Conservation (phyloP, 345 rosid species). For the Syzygium grande region DNA sequence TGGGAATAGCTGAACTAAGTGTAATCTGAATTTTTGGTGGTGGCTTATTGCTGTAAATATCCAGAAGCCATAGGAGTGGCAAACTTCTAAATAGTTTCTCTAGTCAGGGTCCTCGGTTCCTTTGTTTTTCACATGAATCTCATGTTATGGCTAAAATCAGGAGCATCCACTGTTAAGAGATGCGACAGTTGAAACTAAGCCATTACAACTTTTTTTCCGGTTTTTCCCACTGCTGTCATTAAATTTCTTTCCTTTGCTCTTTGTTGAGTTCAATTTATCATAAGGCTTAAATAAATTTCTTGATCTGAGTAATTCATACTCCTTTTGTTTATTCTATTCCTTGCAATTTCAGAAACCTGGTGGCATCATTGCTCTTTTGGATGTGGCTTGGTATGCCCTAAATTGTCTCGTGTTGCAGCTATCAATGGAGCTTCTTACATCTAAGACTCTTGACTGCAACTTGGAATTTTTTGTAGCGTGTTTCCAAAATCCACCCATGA, state of each 20-base stretch:
- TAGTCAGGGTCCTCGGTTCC: background rate
- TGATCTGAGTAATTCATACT: background rate
- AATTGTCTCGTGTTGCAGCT: background rate
- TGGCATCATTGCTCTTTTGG: constrained; percentile 94
- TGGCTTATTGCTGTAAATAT: background rate
- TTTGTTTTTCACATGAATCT: background rate
- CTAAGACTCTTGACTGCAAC: background rate
- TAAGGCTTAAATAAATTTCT: background rate
- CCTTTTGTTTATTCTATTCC: background rate
- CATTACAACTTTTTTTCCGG: background rate
- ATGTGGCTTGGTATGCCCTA: constrained; percentile 85
- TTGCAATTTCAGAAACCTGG: constrained; percentile 85
- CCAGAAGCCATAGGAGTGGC: background rate
- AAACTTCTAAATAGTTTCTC: background rate
- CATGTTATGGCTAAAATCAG: background rate
- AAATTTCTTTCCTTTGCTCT: background rate
- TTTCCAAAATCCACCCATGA: constrained; percentile 97
- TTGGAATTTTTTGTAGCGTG: constrained; percentile 49
- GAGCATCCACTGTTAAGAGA: background rate
- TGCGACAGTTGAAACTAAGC: background rate
- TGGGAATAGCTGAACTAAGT: background rate
- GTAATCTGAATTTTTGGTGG: background rate
- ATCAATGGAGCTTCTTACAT: background rate
- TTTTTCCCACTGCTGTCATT: background rate
- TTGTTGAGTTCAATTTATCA: background rate